These are phyloP conservation scores for Lavandula angustifolia DNA, from an alignment of 257 asterid species.

Conservation along the genomic window DNA sequence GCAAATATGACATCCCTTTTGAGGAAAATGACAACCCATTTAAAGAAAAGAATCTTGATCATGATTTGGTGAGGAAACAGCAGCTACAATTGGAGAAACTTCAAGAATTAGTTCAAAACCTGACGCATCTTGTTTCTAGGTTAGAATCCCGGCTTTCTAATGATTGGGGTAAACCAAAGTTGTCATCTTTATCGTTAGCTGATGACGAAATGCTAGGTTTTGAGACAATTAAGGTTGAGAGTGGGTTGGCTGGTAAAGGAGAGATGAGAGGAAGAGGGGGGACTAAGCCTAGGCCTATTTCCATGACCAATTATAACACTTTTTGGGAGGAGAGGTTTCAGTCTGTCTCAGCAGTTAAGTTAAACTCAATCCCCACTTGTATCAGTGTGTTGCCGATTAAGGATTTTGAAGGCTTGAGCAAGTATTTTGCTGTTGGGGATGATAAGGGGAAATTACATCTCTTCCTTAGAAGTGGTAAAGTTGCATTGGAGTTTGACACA, in stretches of 20 bases:
- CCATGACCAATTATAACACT: slow-evolving; percentile 65
- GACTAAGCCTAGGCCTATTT: slow-evolving; percentile 35
- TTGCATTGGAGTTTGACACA: slow-evolving; percentile 57
- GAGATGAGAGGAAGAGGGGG: slow-evolving; percentile 26
- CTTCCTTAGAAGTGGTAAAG: slow-evolving; percentile 68
- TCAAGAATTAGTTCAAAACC: slow-evolving; percentile 61
- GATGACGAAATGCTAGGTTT: slow-evolving; percentile 28
- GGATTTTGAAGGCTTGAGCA: slow-evolving; percentile 79
- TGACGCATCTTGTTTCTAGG: slow-evolving; percentile 60
- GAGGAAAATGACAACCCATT: slow-evolving; percentile 23
- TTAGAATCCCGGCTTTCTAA: slow-evolving; percentile 61
- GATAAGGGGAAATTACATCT: slow-evolving; percentile 62
- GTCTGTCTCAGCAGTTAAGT: slow-evolving; percentile 80
- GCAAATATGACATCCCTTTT: slow-evolving; percentile 22
- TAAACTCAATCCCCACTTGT: slow-evolving; percentile 67
- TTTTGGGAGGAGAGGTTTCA: slow-evolving; percentile 93
- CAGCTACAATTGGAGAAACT: slow-evolving; percentile 66
- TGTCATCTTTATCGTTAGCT: slow-evolving; percentile 9
- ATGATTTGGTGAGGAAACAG: slow-evolving; percentile 45
- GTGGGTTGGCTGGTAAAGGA: slow-evolving; percentile 29
- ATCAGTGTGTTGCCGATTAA: slow-evolving; percentile 63
- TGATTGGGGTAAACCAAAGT: slow-evolving; percentile 20
- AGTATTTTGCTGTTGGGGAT: slow-evolving; percentile 84
- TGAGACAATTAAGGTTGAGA: slow-evolving; percentile 31
- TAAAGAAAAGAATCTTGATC: slow-evolving; percentile 24